These are phyloP conservation scores for Suillus brevipes DNA, from an alignment of 768 basidiomycete genomes.

Conservation along the genomic window DNA sequence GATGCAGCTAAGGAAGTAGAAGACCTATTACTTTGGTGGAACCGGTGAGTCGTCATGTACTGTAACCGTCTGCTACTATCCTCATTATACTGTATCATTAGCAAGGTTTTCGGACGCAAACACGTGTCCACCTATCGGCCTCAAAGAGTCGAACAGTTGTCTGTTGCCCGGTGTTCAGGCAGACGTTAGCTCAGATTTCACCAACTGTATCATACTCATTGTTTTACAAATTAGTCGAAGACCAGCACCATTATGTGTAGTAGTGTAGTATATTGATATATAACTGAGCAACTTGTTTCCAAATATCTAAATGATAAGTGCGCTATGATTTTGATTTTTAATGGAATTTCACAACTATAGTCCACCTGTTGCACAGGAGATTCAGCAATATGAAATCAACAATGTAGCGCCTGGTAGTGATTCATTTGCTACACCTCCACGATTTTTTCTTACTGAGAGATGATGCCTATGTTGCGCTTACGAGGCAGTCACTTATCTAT, in stretches of 20 bases:
- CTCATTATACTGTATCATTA: neutral
- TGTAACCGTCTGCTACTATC: neutral
- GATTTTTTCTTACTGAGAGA: neutral
- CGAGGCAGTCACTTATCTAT: neutral
- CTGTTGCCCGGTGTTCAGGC: neutral
- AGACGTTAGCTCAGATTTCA: neutral
- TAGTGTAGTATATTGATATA: neutral
- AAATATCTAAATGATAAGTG: neutral
- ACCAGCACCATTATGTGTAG: neutral
- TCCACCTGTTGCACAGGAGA: neutral
- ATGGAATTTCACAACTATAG: neutral
- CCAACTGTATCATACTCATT: neutral
- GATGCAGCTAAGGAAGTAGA: neutral
- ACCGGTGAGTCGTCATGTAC: conserved; percentile 9
- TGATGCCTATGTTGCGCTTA: neutral
- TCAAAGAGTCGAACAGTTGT: neutral
- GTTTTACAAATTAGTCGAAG: neutral
- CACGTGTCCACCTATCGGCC: neutral
- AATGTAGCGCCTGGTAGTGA: neutral
- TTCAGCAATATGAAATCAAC: neutral
- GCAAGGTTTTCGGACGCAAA: conserved; percentile 5
- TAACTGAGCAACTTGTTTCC: neutral
- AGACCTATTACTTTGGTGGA: conserved; percentile 17
- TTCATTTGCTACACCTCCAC: neutral
- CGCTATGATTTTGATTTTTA: neutral